phyloP scores from a whole-genome alignment of 169 alveolate genomes.

The Theileria equi region DNA sequence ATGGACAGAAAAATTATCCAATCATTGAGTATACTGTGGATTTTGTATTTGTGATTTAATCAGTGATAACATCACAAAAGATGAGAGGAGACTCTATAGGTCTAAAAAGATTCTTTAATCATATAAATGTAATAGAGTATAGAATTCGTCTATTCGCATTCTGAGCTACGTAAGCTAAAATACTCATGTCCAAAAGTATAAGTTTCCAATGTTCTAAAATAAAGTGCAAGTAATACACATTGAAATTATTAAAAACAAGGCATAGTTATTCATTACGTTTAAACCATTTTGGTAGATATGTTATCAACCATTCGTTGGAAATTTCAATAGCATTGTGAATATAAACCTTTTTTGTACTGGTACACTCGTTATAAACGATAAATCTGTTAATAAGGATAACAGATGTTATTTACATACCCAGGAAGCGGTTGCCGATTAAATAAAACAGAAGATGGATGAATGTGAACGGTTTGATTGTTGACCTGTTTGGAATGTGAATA shows the following conservation, averaged over 20 bases:
- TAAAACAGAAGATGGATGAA: conserved; percentile 55
- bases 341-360: conserved; percentile 34
- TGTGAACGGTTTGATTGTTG: conserved; percentile 21
- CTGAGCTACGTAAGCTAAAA: background rate
- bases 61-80: too few species aligned
- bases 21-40: too few species aligned
- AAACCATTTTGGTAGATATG: conserved; percentile 39
- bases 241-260: background rate
- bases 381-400: background rate
- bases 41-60: too few species aligned
- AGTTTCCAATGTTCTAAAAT: too few species aligned
- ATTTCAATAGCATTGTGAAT: conserved; percentile 53
- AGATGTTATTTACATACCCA: background rate
- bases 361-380: conserved; percentile 54
- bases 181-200: background rate
- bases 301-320: conserved; percentile 48
- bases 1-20: too few species aligned
- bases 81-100: too few species aligned
- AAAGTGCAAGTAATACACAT: too few species aligned
- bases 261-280: background rate
- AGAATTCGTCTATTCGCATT: background rate
- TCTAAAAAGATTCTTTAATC: too few species aligned
- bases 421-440: conserved; percentile 47
- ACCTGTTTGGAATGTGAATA: conserved; percentile 7
- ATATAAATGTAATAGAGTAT: background rate